Conservation (phyloP, 768 basidiomycete genomes). For the Lentinula edodes region DNA sequence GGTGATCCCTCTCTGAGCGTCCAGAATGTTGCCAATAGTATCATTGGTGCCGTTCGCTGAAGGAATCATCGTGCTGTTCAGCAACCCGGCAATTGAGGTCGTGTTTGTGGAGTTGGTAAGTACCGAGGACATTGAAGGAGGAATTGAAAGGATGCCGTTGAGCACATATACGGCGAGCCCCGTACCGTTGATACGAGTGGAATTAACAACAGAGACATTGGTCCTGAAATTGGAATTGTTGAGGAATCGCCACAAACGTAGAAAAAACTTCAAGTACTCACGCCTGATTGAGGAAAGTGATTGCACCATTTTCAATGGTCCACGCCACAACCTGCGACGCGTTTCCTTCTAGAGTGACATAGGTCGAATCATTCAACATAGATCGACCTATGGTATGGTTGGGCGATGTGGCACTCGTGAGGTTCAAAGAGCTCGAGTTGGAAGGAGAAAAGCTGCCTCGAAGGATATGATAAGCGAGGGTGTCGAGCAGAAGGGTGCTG, state of each 20-base stretch:
- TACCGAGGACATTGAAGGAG: slow-evolving; percentile 39
- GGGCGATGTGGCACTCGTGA: slow-evolving; percentile 39
- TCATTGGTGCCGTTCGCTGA: slow-evolving; percentile 25
- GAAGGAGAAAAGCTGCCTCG: slow-evolving; percentile 31
- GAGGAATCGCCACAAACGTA: slow-evolving; percentile 3
- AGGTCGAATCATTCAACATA: slow-evolving; percentile 41
- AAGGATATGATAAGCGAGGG: slow-evolving; percentile 46
- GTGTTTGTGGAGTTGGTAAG: slow-evolving; percentile 36
- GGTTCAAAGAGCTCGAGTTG: slow-evolving; percentile 14
- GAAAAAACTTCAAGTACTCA: slow-evolving; percentile 18
- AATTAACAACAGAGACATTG: slow-evolving; percentile 30
- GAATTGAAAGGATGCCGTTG: slow-evolving; percentile 46
- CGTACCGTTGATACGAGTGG: slow-evolving; percentile 26
- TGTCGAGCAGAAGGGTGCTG: slow-evolving; percentile 24
- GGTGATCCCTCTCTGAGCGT: slow-evolving; percentile 49
- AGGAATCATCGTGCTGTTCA: slow-evolving; percentile 20
- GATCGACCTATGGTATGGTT: slow-evolving; percentile 62
- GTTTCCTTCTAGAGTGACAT: slow-evolving; percentile 53
- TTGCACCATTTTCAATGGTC: slow-evolving; percentile 32
- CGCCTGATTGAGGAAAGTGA: slow-evolving; percentile 46
- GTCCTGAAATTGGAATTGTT: slow-evolving; percentile 13
- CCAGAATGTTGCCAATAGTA: slow-evolving; percentile 28
- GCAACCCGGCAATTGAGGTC: slow-evolving; percentile 28
- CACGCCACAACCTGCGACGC: slow-evolving; percentile 52
- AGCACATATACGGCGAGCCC: slow-evolving; percentile 31